A percentile compares a stretch with the other conserved stretches of the same genome.
Evolutionary conservation across 192 early-diverging fungal species (phyloP).

Genomic region (Coemansia sp.): DNA sequence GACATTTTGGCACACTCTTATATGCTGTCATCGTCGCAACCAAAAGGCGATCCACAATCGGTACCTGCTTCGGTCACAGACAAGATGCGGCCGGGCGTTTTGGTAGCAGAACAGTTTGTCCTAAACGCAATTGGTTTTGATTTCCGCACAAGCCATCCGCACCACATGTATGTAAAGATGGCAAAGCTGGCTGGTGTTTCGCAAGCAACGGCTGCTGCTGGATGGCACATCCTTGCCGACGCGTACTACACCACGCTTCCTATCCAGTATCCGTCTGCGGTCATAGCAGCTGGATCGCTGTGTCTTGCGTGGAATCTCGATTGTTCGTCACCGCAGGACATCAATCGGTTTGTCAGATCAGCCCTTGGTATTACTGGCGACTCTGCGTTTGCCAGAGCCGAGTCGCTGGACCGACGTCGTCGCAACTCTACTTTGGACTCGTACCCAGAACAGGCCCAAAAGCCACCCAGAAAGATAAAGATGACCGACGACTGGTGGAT

Average conservation of each 20-base stretch:
- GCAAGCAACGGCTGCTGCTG: constrained; percentile 18
- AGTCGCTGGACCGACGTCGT: neutral
- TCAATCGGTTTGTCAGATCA: constrained; percentile 9
- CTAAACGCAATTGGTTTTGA: constrained; percentile 80
- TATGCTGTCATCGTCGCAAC: constrained; percentile 14
- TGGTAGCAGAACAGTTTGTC: constrained; percentile 69
- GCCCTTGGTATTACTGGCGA: neutral
- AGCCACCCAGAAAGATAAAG: constrained; percentile 19
- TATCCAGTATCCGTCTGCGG: constrained; percentile 44
- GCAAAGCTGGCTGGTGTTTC: constrained; percentile 60
- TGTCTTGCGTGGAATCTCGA: constrained; percentile 51
- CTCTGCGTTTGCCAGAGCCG: neutral
- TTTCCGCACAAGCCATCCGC: constrained; percentile 75
- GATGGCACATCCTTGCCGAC: constrained; percentile 50
- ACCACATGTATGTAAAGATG: constrained; percentile 71
- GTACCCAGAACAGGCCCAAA: neutral
- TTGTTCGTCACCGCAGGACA: constrained; percentile 14
- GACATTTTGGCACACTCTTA: constrained; percentile 73
- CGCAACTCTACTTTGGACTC: neutral
- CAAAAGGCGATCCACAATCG: constrained; percentile 26
- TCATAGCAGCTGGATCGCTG: constrained; percentile 44
- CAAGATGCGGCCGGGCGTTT: constrained; percentile 63
- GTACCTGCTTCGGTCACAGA: constrained; percentile 59
- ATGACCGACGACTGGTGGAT: constrained; percentile 43
- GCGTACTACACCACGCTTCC: constrained; percentile 53